Evolutionary conservation across 2,329 filamentous ascomycete species (phyloP), one percentile per base, ranked within the genome.

Genomic region (Diaporthe aspalathi): DNA sequence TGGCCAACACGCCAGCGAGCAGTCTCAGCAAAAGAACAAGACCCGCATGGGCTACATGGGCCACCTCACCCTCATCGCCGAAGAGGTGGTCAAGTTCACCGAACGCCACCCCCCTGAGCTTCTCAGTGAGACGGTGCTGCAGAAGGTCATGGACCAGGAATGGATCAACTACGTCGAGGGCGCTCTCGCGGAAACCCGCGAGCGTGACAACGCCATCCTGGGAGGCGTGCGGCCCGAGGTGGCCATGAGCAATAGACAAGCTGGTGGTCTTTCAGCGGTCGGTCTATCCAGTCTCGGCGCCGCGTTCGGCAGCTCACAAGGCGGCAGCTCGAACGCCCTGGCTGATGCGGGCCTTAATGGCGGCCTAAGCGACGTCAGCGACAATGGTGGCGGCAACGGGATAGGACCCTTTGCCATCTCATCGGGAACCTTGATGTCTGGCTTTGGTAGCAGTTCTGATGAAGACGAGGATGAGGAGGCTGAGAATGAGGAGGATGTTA

Each of bases 41-140:
- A 98, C 97, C 82, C 92, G 96, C 62, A 91, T 98, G 80, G 96
- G 96, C 50, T 99, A 98, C 83, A 99, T 99, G 95, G 96, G 96
- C 3, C 96, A 99, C 81, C 86, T 99, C 65, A 99, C 96, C 0
- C 88, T 99, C 35, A 98, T 99, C 72, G 95, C 96, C 38, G 96
- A 99, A 81, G 96, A 99, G 81, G 96, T 99, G 22, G 94, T 98
- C 79, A 99, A 98, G 82, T 98, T 99, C 79, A 97, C 94, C 45
- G 96, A 98, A 81, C 91, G 96, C 68, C 94, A 98, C 80, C 93
- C 95, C 4, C 93, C 94, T 0, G 95, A 98, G 82, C 85, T 95
- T 24, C 86, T 98, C 12, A 96, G 94, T 0, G 92, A 94, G 73
- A 87, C 88, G 16, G 94, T 99, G 3, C 86, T 97, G 75, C 93